These are phyloP conservation scores for Stropharia rugosoannulata DNA, from an alignment of 768 basidiomycete species.

Conservation along the genomic window DNA sequence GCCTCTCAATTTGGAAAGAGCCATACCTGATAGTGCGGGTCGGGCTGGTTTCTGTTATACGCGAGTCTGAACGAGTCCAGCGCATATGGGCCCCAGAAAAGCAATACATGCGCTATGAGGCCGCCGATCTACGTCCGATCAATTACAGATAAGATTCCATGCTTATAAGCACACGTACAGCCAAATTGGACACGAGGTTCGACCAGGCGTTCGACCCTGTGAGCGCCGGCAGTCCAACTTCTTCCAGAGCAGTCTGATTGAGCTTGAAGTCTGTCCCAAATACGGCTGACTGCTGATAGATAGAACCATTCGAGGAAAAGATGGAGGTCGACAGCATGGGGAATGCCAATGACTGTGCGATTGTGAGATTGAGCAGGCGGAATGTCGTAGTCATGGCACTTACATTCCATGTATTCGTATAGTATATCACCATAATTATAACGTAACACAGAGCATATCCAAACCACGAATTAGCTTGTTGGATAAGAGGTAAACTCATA, in stretches of 20 bases:
- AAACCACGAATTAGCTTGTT: slow-evolving; percentile 63
- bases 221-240: slow-evolving; percentile 46
- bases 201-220: slow-evolving; percentile 55
- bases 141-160: not conserved
- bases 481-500: slow-evolving; percentile 53
- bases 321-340: slow-evolving; percentile 64
- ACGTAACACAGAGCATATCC: slow-evolving; percentile 54
- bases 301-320: slow-evolving; percentile 51
- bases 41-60: slow-evolving; percentile 43
- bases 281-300: slow-evolving; percentile 54
- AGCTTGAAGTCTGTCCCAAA: slow-evolving; percentile 51
- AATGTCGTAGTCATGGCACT: slow-evolving; percentile 11
- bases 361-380: not conserved
- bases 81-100: slow-evolving; percentile 59
- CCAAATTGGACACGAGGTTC: slow-evolving; percentile 46
- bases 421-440: slow-evolving; percentile 55
- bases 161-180: slow-evolving; percentile 28
- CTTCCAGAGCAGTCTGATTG: slow-evolving; percentile 52
- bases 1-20: not conserved
- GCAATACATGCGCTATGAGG: slow-evolving; percentile 51
- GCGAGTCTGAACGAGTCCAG: slow-evolving; percentile 49
- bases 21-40: slow-evolving; percentile 53
- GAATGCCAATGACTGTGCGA: slow-evolving; percentile 39
- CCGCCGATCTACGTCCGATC: slow-evolving; percentile 47
- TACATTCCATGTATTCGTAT: slow-evolving; percentile 62